These are phyloP conservation scores for Astrephomene gubernaculifera DNA, from an alignment of 139 green algal genomes.

Conservation along the genomic window DNA sequence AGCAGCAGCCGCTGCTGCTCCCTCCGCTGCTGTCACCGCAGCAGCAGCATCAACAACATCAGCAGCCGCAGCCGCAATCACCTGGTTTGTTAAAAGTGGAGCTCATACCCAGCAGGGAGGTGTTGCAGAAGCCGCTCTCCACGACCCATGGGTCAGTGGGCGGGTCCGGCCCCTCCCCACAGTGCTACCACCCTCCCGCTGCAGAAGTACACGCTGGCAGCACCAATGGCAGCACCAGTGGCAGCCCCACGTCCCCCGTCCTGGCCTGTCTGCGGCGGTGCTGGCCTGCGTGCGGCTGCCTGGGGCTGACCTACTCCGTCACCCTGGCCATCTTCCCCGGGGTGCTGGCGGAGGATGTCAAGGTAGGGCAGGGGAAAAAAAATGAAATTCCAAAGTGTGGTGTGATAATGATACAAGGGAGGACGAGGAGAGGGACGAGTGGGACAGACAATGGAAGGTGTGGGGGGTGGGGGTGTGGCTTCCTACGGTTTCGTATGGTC, in stretches of 20 bases:
- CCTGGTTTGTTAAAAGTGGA: too few species aligned
- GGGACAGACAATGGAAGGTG: neutral
- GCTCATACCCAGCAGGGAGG: too few species aligned
- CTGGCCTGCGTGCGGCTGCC: constrained; percentile 32
- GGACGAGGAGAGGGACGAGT: neutral
- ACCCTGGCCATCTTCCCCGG: constrained; percentile 95
- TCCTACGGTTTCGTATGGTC: too few species aligned
- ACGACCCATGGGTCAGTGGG: too few species aligned
- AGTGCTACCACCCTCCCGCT: too few species aligned
- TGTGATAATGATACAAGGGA: too few species aligned
- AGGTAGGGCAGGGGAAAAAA: constrained; percentile 48
- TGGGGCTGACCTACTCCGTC: constrained; percentile 64
- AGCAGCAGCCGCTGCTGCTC: constrained; percentile 12
- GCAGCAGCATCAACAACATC: too few species aligned
- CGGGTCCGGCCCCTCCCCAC: too few species aligned
- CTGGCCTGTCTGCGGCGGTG: neutral
- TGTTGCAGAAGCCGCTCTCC: too few species aligned
- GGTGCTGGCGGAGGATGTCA: constrained; percentile 87
- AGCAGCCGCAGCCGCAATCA: too few species aligned
- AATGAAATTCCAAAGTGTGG: too few species aligned
- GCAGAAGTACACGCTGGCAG: neutral
- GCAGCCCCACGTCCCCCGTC: neutral
- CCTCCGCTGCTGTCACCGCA: neutral
- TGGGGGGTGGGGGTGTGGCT: neutral
- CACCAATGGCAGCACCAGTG: neutral